A percentile compares a stretch with the other conserved stretches of the same genome.
These are phyloP conservation scores for Abrus precatorius DNA, from an alignment of 306 rosid genomes.

Conservation along the genomic window DNA sequence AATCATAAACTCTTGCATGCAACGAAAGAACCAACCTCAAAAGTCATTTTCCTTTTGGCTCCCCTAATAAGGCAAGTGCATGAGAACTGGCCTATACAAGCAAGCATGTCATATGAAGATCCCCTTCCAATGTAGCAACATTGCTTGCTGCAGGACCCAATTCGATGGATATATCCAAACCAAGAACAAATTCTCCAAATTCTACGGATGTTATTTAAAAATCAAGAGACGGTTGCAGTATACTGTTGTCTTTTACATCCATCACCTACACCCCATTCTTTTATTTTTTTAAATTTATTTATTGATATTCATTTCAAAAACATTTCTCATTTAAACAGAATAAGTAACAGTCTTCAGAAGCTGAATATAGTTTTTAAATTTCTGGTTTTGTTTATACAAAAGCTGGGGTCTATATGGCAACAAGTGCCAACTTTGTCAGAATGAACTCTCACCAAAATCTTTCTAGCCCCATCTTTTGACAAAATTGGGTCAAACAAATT, in stretches of 20 bases:
- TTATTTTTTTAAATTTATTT: not conserved
- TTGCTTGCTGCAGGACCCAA: not conserved
- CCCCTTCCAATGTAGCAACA: not conserved
- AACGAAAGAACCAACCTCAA: conserved; percentile 7
- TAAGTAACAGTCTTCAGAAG: not conserved
- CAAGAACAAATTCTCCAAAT: conserved; percentile 55
- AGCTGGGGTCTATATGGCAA: not conserved
- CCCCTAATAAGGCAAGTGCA: conserved; percentile 29
- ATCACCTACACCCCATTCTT: not conserved
- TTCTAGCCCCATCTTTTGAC: conserved; percentile 38
- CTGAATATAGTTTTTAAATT: not conserved
- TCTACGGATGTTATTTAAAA: conserved; percentile 51
- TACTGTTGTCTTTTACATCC: conserved; percentile 4
- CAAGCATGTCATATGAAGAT: not conserved
- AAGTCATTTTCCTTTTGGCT: conserved; percentile 38
- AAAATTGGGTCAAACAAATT: conserved; percentile 20
- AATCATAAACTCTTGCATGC: not conserved
- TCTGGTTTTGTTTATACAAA: conserved; percentile 6
- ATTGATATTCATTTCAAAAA: not conserved
- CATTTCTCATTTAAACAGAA: not conserved
- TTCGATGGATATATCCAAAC: not conserved
- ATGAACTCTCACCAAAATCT: conserved; percentile 5
- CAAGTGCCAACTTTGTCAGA: conserved; percentile 45
- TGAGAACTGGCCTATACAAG: not conserved
- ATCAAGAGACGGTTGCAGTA: conserved; percentile 4